Evolutionary conservation across 495 filamentous ascomycete species (phyloP).

Genomic region (Chaetomidium leptoderma): DNA sequence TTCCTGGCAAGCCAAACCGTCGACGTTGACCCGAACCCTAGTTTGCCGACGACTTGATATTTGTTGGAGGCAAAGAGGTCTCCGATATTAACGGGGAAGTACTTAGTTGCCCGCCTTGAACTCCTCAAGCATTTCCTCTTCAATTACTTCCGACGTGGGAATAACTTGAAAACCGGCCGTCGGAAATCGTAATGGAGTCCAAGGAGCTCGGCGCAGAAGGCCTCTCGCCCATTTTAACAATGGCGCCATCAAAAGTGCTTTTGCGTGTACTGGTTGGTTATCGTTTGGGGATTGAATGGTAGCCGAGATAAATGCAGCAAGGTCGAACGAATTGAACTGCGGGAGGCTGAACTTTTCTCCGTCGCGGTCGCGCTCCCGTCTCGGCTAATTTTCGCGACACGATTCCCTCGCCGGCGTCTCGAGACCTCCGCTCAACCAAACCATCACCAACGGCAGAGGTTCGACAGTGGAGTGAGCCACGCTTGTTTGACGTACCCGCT

Average conservation of each 20-base stretch:
- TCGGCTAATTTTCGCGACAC: too few relatives aligned
- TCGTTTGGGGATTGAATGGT: too few relatives aligned
- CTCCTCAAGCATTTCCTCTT: neutral
- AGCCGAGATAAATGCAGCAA: too few relatives aligned
- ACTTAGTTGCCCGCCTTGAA: constrained; percentile 30
- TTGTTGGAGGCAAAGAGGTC: constrained; percentile 43
- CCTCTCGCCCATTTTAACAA: neutral
- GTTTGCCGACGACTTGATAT: constrained; percentile 51
- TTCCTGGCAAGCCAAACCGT: constrained; percentile 54
- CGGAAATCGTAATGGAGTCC: neutral
- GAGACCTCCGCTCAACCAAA: too few relatives aligned
- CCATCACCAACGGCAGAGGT: too few relatives aligned
- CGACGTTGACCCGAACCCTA: constrained; percentile 52
- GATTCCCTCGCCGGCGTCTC: too few relatives aligned
- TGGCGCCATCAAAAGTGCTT: neutral
- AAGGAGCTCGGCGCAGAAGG: neutral
- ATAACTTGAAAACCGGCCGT: neutral
- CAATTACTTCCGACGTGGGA: neutral
- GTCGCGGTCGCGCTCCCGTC: too few relatives aligned
- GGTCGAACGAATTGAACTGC: too few relatives aligned
- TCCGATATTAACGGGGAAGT: constrained; percentile 49
- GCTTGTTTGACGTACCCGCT: too few relatives aligned
- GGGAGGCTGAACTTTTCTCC: too few relatives aligned
- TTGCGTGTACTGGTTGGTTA: too few relatives aligned
- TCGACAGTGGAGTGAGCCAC: too few relatives aligned